Base-by-base conservation (phyloP, 352 stramenopile species). In the Globisporangium acanthophoron region DNA sequence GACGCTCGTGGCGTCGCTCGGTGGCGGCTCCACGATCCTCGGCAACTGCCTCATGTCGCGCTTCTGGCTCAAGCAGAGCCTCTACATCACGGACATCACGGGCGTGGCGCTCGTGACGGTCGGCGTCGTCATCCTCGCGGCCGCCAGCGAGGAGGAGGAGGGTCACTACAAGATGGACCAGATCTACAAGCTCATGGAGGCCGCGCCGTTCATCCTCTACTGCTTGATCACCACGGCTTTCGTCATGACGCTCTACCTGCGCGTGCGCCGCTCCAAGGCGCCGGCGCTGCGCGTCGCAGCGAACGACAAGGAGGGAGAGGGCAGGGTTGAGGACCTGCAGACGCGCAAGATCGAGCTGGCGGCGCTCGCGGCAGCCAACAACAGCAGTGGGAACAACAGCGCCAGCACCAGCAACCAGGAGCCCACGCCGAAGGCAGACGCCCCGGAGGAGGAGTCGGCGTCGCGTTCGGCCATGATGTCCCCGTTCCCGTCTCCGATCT, bases 41-140 rank as follows among this genome's bases (percentile, higher is more conserved):
- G 85, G 78, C 61, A 95, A 95, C 64, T 85, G 76, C 56, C 67
- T 95, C 51, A 87, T 93, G 68, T 88, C 81, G 39, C 85, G 82
- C 71, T 93, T 92, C 61, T 93, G 81, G 81, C 75, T 92, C 56
- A 92, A 93, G 62, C 81, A 95, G 67, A 87, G 73, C 59, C 59
- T 95, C 35, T 93, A 93, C 67, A 73, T 90, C 50, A 95, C 83
- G 46, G 85, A 95, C 62, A 79, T 95, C 39, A 54, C 83, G 18
- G 85, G 85, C 52, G 84, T 93, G 12, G 59, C 68, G 18, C 70
- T 92, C 27, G 84, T 95, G 56, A 91, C 83, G 7, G 58, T 90
- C 4, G 83, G 85, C 27, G 85, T 95, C 49, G 71, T 93, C 33
- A 80, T 91, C 45, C 68, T 95, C n/a, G 83, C 85, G 11, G 73